Base-by-base conservation (phyloP, 306 rosid genomes). In the Betula pendula region DNA sequence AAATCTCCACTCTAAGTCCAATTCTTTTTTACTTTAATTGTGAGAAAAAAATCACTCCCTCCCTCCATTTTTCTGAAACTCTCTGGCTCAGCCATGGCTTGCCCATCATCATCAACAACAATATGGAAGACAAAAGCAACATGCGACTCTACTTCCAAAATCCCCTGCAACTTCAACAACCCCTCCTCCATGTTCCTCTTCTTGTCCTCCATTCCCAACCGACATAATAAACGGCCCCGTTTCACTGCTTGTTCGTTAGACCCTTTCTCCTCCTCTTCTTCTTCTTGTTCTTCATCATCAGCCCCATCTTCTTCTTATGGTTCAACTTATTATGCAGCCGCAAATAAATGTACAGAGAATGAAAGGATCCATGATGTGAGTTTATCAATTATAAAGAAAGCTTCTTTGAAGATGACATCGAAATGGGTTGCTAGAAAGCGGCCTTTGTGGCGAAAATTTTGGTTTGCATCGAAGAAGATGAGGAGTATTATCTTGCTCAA, bases 401-500 rank as follows among this genome's bases (percentile, higher is more conserved):
- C 50, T 11, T 35, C 44, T 84, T 81, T 27, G 81, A 50, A 20
- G 13, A 59, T 27, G 45, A 48, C 47, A 19, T 63, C 38, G 47
- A 76, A 72, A 63, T 53, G 8, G 12, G 40, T 56, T 38, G 27
- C 51, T 12, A 60, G 79, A 35, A 81, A 77, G 19, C 83, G 76
- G 79, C 66, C 81, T 66, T 79, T 89, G n/a, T 81, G 84, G 90
- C 77, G 80, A 71, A 81, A 88, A 77, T 81, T 89, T 35, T 76
- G 83, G 45, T 86, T 86, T 73, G 81, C 92, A 0, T 89, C 93
- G 27, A 87, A 75, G 82, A 91, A 85, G 84, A 84, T 85, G 38
- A 83, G 90, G 79, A 86, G 92, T 85, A 83, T 91, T 50, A 73
- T 91, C 74, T 73, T 91, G 83, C 92, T 91, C 62, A 91, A 91